Base-by-base conservation (phyloP, 352 stramenopile genomes). In the Globisporangium cystogenes region DNA sequence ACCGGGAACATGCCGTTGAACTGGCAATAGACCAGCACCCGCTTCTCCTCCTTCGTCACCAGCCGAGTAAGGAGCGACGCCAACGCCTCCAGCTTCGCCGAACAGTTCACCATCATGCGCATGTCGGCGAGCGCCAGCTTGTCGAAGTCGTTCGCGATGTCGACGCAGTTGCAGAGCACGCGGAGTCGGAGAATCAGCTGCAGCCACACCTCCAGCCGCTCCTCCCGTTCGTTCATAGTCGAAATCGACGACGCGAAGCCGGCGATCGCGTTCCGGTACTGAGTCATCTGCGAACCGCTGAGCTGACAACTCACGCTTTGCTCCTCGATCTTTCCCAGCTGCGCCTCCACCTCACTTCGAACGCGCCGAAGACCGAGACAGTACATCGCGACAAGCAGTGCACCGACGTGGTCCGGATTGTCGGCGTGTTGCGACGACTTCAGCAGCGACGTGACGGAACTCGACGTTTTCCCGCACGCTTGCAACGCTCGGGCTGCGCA, bases 291-390 rank as follows among this genome's bases (percentile, higher is more conserved):
- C 0, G 77, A 86, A 10, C 50, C 20, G 36, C 62, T 82, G 35
- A 81, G 60, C 12, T 48, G 47, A 31, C 77, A 91, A 20, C 72
- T 73, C n/a, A 94, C 43, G 48, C 79, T 94, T 29, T 86, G 75
- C 58, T 94, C 83, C 60, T 94, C 82, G 16, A 94, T 67, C 41
- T 92, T 92, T 41, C 83, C 77, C 14, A 94, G 52, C 42, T 94
- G 64, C 8, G 70, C 37, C 49, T 94, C 81, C n/a, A 90, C 79
- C 45, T 94, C 79, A 37, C 71, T 87, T 1, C 83, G 79, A 1
- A 89, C 70, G 37, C 83, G 76, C 18, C 83, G 68, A 29, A 94
- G 67, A 4, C 67, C 76, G 1, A 93, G 48, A 56, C 78, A 89
- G 3, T 72, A 72, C 50, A 89, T 57, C 10, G 72, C 74, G 4